Percentiles rank a stretch among this genome's conserved stretches.
Conservation (phyloP, 1,284 basidiomycete species). For the Tausonia pullulans region DNA sequence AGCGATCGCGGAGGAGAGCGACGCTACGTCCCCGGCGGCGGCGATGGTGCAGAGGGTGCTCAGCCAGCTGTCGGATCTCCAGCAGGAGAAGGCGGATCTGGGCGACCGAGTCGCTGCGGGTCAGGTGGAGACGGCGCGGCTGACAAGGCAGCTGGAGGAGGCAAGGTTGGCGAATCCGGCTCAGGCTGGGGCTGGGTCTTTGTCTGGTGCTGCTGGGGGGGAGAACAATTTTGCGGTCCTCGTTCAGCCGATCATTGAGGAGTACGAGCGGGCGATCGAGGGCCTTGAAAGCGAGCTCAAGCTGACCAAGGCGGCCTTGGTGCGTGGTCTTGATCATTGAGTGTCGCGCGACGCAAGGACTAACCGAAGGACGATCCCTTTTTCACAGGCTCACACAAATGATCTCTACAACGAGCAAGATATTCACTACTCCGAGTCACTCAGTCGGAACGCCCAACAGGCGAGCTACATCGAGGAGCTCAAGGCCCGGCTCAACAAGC, state of each 20-base stretch:
- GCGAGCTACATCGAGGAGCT: slow-evolving; percentile 82
- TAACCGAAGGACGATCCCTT: not conserved
- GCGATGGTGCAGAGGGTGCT: slow-evolving; percentile 41
- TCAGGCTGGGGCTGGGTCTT: no score
- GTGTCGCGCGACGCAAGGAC: not conserved
- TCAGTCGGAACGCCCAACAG: slow-evolving; percentile 59
- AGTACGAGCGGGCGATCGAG: slow-evolving; percentile 95
- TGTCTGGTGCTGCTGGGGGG: slow-evolving; percentile 45
- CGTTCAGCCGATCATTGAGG: slow-evolving; percentile 93
- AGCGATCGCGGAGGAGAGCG: slow-evolving; percentile 59
- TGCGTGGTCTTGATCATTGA: slow-evolving; percentile 20
- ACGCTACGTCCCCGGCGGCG: slow-evolving; percentile 50
- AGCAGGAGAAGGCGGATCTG: slow-evolving; percentile 32
- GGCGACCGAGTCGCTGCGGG: slow-evolving; percentile 31
- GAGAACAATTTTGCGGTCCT: slow-evolving; percentile 81
- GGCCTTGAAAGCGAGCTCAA: slow-evolving; percentile 81
- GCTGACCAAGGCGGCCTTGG: slow-evolving; percentile 73
- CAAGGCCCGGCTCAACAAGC: slow-evolving; percentile 61
- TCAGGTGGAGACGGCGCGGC: slow-evolving; percentile 31
- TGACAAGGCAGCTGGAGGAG: slow-evolving; percentile 31
- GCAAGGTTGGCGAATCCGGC: slow-evolving; percentile 26
- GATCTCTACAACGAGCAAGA: slow-evolving; percentile 85
- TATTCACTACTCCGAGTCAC: slow-evolving; percentile 54
- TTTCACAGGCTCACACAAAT: slow-evolving; percentile 57
- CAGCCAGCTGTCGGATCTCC: slow-evolving; percentile 32